A percentile compares a stretch with the other conserved stretches of the same genome.
Evolutionary conservation across 257 asterid genomes (phyloP).

Genomic region (Ocimum tenuiflorum): DNA sequence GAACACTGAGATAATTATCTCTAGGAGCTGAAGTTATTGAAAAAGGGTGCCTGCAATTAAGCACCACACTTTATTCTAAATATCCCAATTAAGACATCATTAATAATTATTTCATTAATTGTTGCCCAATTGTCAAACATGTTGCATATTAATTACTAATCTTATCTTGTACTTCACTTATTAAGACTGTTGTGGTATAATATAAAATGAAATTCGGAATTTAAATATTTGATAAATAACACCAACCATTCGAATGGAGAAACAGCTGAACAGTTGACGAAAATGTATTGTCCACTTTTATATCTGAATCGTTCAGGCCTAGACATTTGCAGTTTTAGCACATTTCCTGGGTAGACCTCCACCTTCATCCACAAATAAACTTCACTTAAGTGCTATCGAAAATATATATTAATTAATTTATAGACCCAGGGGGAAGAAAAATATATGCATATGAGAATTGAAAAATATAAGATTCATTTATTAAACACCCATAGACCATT

Average conservation of each 20-base stretch:
- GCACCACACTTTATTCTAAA: neutral
- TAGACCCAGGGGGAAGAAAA: neutral
- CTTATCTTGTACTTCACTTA: too few relatives aligned
- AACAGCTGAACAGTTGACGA: constrained; percentile 84
- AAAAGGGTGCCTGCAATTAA: constrained; percentile 72
- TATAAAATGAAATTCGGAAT: too few relatives aligned
- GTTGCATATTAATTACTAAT: too few relatives aligned
- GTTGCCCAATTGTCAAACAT: too few relatives aligned
- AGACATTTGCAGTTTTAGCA: constrained; percentile 74
- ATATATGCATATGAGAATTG: too few relatives aligned
- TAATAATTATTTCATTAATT: too few relatives aligned
- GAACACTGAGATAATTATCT: constrained; percentile 77
- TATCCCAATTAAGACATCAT: neutral
- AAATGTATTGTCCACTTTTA: constrained; percentile 78
- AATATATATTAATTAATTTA: neutral
- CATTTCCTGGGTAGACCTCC: constrained; percentile 82
- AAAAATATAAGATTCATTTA: too few relatives aligned
- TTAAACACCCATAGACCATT: too few relatives aligned
- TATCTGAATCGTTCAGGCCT: constrained; percentile 86
- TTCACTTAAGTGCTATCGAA: too few relatives aligned
- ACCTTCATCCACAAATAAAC: constrained; percentile 36
- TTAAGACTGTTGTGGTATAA: too few relatives aligned
- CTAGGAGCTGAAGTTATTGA: constrained; percentile 86
- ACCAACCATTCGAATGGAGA: constrained; percentile 90
- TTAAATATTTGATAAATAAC: too few relatives aligned